Base-by-base conservation (phyloP, 305 asterid genomes). In the Petunia hybrid region DNA sequence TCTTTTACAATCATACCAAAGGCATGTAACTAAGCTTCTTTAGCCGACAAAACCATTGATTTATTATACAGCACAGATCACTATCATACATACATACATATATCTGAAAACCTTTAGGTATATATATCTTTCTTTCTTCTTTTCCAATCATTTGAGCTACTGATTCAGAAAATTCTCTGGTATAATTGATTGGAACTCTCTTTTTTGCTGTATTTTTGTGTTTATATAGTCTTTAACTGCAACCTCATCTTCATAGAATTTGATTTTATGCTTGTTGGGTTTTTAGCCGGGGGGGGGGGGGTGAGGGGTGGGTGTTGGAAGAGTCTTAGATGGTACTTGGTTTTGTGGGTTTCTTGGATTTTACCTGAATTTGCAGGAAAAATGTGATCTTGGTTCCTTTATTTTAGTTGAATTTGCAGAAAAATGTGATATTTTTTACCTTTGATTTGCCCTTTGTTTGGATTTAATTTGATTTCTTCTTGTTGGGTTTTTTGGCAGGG, bases 41-140 rank as follows among this genome's bases (percentile, higher is more conserved):
- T 36, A 46, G 78, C 78, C 46, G 78, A 73, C 78, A 73, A 22
- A 48, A 2, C 42, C 78, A 51, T 22, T 73, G 78, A 73, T 73
- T 73, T 73, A 51, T 73, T 73, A 51, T 73, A 35, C 31, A 51
- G 35, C 62, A 51, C 36, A 73, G 13, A 36, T 73, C 45, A 31
- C 78, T 73, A 46, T 46, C 77, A 71, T 48, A 46, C 78, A 51
- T 73, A 48, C 8, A 70, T 9, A 13, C 4, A 39, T 5, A 51
- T 63, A 51, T 73, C 53, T 45, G 48, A 7, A 53, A 36, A 1
- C 31, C 31, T 22, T 22, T 12, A 35, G 42, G 51, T 4, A 70
- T 45, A 45, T 22, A 22, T 5, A 70, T 70, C 77, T 45, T 36
- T 46, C 10, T 70, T 46, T 46, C 42, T 45, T 22, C 16, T 0